Evolutionary conservation across 345 rosid genomes (phyloP).

Genomic region (Erucastrum elatum): DNA sequence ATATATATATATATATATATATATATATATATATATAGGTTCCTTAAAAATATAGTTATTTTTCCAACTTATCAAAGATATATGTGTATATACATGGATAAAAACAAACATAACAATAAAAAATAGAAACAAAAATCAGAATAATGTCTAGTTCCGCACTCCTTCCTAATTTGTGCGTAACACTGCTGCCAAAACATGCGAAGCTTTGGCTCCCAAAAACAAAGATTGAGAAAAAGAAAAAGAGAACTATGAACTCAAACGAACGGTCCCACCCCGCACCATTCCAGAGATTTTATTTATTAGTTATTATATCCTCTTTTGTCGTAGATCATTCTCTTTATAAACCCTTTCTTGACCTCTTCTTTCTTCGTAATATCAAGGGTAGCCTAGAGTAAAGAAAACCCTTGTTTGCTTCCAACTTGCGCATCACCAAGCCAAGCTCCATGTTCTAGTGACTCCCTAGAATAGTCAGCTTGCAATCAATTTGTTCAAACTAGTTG

Average conservation of each 20-base stretch:
- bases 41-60: neutral
- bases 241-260: slow-evolving; percentile 35
- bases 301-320: slow-evolving; percentile 4
- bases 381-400: slow-evolving; percentile 25
- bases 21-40: no score
- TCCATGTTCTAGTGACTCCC: neutral
- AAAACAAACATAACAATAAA: neutral
- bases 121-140: neutral
- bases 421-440: neutral
- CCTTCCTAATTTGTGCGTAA: slow-evolving; percentile 27
- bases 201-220: slow-evolving; percentile 4
- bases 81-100: neutral
- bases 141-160: neutral
- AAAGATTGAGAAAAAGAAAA: slow-evolving; percentile 32
- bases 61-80: neutral
- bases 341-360: slow-evolving; percentile 33
- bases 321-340: slow-evolving; percentile 29
- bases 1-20: no score
- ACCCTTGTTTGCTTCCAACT: slow-evolving; percentile 30
- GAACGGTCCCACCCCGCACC: slow-evolving; percentile 38
- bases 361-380: slow-evolving; percentile 19
- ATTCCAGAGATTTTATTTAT: slow-evolving; percentile 10
- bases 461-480: neutral
- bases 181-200: slow-evolving; percentile 43
- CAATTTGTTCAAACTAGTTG: neutral